Base-by-base conservation (phyloP, 495 filamentous ascomycete species). In the Talaromyces nanjingensis region DNA sequence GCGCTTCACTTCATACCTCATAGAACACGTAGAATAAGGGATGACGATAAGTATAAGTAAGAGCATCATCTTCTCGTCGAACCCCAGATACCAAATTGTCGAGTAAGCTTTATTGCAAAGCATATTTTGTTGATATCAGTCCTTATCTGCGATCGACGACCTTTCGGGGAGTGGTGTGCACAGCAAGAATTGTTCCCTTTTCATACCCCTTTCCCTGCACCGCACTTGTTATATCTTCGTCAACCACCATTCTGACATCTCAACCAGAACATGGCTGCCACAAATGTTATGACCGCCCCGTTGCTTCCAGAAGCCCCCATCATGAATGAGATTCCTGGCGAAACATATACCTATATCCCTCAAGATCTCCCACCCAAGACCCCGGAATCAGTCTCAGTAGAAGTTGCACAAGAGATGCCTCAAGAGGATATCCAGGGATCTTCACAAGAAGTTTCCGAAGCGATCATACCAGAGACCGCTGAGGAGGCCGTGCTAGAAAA, bases 211-310 rank as follows among this genome's bases (percentile, higher is more conserved):
- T 9, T 16, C 37, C 37, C 20, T 20, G n/a, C 8, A 49, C n/a
- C 45, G 45, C 6, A 9, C 5, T 49, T 9, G 6, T n/a, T 45
- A 45, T 57, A 24, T 42, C 37, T 42, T 42, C 12, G 4, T 42
- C 4, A 16, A 16, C 37, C 12, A 56, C 54, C 31, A 27, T 57
- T 9, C 59, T 60, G n/a, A 42, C 22, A 29, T 24, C 33, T 1
- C 16, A 24, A 54, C 24, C 22, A 53, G 27, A 24, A 27, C 14
- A 62, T 62, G 60, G 39, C 45, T 27, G 25, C 42, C 45, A 49
- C 45, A 34, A 27, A 62, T n/a, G 16, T 52, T 14, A 62, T 62
- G 45, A 42, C 42, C 52, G 42, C 60, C 52, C 42, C 60, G n/a
- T 24, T 34, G 16, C 42, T 62, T 52, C 45, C 60, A 20, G 60